A percentile compares a stretch with the other conserved stretches of the same genome.
Evolutionary conservation across 345 rosid species (phyloP).

Genomic region (Punica granatum): DNA sequence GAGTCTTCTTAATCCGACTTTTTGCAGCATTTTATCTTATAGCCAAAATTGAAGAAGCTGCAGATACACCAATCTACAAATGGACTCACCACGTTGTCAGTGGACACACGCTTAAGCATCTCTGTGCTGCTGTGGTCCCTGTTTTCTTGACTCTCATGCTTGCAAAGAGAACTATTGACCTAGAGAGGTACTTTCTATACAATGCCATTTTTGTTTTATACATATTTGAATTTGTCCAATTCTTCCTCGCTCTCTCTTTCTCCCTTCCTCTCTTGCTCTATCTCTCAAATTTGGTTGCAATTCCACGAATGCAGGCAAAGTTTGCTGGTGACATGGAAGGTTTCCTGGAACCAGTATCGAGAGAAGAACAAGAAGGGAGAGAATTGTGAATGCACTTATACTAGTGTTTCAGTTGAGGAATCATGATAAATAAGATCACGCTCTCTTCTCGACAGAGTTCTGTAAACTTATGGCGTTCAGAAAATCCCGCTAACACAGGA

Average conservation of each 20-base stretch:
- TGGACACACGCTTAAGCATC: constrained; percentile 88
- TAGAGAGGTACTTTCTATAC: constrained; percentile 40
- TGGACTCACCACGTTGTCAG: constrained; percentile 79
- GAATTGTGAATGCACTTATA: constrained; percentile 28
- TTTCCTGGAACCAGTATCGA: constrained; percentile 40
- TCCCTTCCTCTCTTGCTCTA: not conserved
- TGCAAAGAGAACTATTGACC: constrained; percentile 59
- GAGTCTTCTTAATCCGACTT: constrained; percentile 10
- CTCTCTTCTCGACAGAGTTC: not conserved
- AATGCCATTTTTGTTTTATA: no score
- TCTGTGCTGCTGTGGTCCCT: constrained; percentile 95
- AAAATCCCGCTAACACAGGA: not conserved
- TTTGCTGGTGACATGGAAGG: constrained; percentile 59
- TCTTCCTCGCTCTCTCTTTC: no score
- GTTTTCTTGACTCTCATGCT: constrained; percentile 86
- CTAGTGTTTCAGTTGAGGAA: constrained; percentile 54
- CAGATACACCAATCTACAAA: constrained; percentile 64
- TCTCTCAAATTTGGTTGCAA: not conserved
- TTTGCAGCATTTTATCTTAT: constrained; percentile 70
- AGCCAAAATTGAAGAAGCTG: constrained; percentile 89
- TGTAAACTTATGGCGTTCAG: not conserved
- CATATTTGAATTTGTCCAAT: no score
- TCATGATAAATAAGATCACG: constrained; percentile 8
- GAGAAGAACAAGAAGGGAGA: constrained; percentile 42
- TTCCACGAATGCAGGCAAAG: constrained; percentile 46